A percentile compares a stretch with the other conserved stretches of the same genome.
Conservation (phyloP, 257 asterid species). For the Mentha longifolia region DNA sequence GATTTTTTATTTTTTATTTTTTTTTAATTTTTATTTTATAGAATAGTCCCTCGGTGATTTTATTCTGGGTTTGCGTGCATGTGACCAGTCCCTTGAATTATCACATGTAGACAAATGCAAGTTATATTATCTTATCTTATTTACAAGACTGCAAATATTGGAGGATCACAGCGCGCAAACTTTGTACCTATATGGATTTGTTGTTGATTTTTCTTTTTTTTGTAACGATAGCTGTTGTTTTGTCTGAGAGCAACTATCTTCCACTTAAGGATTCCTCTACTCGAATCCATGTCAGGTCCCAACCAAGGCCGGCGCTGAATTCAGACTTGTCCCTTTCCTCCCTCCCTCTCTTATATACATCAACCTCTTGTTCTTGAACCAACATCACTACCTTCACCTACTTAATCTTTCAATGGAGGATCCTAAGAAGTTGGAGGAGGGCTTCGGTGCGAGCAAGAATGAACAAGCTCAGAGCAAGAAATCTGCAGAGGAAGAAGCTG, state of each 20-base stretch:
- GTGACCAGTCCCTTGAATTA: conserved; percentile 24
- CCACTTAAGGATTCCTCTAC: conserved; percentile 6
- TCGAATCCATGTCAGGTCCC: conserved; percentile 30
- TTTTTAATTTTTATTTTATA: too few species aligned
- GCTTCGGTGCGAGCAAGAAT: conserved; percentile 32
- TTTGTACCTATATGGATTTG: not conserved
- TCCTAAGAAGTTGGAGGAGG: conserved; percentile 48
- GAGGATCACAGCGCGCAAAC: not conserved
- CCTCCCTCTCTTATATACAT: conserved; percentile 24
- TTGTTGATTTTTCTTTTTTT: not conserved
- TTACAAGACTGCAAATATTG: not conserved
- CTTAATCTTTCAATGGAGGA: conserved; percentile 35
- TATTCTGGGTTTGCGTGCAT: too few species aligned
- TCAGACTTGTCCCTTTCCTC: conserved; percentile 26
- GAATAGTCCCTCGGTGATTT: too few species aligned
- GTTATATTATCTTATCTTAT: not conserved
- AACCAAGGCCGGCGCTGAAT: conserved; percentile 38
- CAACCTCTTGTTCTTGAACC: not conserved
- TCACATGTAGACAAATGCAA: conserved; percentile 18
- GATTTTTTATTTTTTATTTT: too few species aligned
- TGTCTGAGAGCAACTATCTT: conserved; percentile 27
- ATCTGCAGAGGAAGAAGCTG: conserved; percentile 15
- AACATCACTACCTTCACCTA: not conserved
- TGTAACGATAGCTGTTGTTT: conserved; percentile 15
- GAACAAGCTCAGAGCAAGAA: conserved; percentile 22